phyloP scores from a whole-genome alignment of 2,329 filamentous ascomycete species.

The Exophiala mesophila region DNA sequence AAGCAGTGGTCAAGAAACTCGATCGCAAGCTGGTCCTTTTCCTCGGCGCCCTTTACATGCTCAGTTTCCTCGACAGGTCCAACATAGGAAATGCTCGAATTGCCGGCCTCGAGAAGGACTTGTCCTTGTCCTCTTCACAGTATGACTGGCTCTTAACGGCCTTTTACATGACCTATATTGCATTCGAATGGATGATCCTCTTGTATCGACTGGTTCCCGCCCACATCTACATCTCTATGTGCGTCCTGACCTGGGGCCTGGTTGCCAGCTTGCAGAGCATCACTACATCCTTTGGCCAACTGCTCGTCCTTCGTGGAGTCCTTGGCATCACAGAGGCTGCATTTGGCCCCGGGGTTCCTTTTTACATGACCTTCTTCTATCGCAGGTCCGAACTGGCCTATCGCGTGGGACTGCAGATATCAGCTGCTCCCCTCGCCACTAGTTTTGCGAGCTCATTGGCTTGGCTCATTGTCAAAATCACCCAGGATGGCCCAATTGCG shows the following conservation, averaged over 20 bases:
- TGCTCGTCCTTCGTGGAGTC: slow-evolving; percentile 33
- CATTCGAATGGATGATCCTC: slow-evolving; percentile 63
- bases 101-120: slow-evolving; percentile 52
- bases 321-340: slow-evolving; percentile 58
- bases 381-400: slow-evolving; percentile 70
- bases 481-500: slow-evolving; percentile 61
- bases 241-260: slow-evolving; percentile 72
- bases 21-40: slow-evolving; percentile 75
- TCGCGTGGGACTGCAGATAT: slow-evolving; percentile 79
- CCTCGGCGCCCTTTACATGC: slow-evolving; percentile 73
- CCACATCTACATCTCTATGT: slow-evolving; percentile 55
- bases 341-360: slow-evolving; percentile 59
- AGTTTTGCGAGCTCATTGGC: slow-evolving; percentile 73
- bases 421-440: slow-evolving; percentile 59
- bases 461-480: slow-evolving; percentile 67
- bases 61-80: slow-evolving; percentile 80
- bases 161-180: slow-evolving; percentile 61
- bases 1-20: slow-evolving; percentile 65
- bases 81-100: slow-evolving; percentile 64
- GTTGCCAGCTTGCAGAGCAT: slow-evolving; percentile 59
- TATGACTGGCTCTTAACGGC: slow-evolving; percentile 59
- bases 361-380: slow-evolving; percentile 62
- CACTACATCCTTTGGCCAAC: slow-evolving; percentile 53
- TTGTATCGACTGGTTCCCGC: slow-evolving; percentile 57
- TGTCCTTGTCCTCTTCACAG: slow-evolving; percentile 50